A percentile compares a stretch with the other conserved stretches of the same genome.
Conservation (phyloP, 306 rosid genomes). For the Rosa lucieae region DNA sequence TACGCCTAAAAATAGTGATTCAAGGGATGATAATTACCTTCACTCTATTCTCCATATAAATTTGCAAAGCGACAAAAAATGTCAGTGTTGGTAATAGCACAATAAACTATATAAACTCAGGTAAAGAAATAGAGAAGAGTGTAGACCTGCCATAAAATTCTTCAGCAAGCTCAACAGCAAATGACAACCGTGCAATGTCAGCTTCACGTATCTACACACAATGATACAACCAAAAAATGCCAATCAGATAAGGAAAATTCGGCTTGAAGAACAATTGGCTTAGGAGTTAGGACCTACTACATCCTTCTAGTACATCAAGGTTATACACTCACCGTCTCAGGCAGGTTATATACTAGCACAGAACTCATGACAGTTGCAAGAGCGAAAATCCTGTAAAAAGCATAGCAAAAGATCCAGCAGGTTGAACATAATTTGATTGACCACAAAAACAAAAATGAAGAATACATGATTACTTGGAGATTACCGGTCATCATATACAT, state of each 20-base stretch:
- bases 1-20: conserved; percentile 1
- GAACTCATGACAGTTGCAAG: conserved; percentile 96
- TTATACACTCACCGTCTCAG: conserved; percentile 76
- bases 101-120: neutral
- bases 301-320: neutral
- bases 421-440: conserved; percentile 10
- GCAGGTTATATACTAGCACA: conserved; percentile 86
- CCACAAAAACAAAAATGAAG: conserved; percentile 14
- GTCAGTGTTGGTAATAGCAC: conserved; percentile 34
- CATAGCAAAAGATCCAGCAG: conserved; percentile 23
- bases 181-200: conserved; percentile 89
- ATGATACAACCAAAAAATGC: conserved; percentile 21
- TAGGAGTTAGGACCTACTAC: neutral
- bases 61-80: conserved; percentile 35
- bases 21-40: conserved; percentile 58
- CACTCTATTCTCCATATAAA: conserved; percentile 59
- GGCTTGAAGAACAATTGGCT: conserved; percentile 8
- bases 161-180: conserved; percentile 99
- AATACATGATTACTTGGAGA: conserved; percentile 28
- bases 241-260: conserved; percentile 7
- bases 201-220: conserved; percentile 91
- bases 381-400: conserved; percentile 78
- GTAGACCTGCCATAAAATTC: conserved; percentile 96
- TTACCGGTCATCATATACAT: conserved; percentile 97
- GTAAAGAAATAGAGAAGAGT: conserved; percentile 3